phyloP scores from a whole-genome alignment of 163 green algal species.

The Scenedesmus sp. region DNA sequence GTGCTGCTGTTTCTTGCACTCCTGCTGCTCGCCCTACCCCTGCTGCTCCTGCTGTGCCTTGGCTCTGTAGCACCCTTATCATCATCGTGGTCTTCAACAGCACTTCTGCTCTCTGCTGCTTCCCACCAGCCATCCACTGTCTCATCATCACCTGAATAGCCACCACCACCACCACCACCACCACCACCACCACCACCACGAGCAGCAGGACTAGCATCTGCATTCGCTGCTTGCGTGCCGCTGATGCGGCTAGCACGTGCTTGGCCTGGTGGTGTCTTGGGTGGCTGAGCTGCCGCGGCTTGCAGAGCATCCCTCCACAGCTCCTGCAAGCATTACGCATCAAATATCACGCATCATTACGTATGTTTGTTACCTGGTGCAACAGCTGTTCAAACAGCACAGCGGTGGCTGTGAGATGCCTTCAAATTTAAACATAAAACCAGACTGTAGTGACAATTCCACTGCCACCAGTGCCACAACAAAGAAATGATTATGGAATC shows the following conservation, averaged over 20 bases:
- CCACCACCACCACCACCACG: no score
- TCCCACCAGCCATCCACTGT: background rate
- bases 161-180: background rate
- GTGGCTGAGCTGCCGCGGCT: background rate
- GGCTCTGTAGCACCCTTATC: background rate
- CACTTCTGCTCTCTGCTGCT: background rate
- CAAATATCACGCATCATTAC: background rate
- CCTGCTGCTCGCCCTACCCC: background rate
- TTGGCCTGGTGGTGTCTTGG: background rate
- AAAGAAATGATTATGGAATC: no score
- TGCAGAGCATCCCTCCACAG: slow-evolving; percentile 30
- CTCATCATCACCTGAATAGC: background rate
- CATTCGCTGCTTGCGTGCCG: background rate
- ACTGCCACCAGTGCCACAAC: no score
- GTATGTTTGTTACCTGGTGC: no score
- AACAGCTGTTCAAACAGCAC: background rate
- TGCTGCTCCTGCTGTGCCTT: background rate
- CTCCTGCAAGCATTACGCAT: background rate
- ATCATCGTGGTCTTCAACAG: background rate
- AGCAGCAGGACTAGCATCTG: background rate
- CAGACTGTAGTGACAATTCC: no score
- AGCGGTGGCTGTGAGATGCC: background rate
- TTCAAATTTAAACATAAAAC: no score
- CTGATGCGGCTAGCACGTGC: background rate
- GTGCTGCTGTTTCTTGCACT: background rate